Conservation (phyloP, 345 rosid genomes). For the Pelargonium nanum region DNA sequence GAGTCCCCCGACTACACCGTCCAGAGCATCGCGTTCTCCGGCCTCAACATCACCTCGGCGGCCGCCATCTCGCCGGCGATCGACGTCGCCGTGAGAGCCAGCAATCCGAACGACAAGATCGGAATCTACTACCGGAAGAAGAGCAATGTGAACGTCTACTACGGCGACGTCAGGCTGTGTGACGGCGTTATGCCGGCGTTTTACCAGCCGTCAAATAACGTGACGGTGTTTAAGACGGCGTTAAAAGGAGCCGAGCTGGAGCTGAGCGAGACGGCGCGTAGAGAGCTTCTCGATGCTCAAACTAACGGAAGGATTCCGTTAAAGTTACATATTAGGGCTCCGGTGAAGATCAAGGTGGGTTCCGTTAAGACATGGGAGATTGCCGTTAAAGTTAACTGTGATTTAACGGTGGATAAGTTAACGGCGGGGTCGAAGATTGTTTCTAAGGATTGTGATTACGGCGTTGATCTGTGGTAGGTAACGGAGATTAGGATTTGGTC, state of each 20-base stretch:
- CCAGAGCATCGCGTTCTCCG: slow-evolving; percentile 35
- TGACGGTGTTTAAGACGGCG: slow-evolving; percentile 35
- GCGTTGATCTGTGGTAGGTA: slow-evolving; percentile 44
- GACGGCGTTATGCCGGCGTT: slow-evolving; percentile 45
- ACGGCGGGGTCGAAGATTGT: slow-evolving; percentile 44
- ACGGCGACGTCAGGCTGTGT: slow-evolving; percentile 28
- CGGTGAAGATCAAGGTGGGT: slow-evolving; percentile 59
- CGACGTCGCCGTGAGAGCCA: slow-evolving; percentile 42
- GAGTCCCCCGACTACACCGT: slow-evolving; percentile 50
- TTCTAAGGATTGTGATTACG: slow-evolving; percentile 45
- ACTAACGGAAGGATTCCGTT: slow-evolving; percentile 46
- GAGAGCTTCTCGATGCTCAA: slow-evolving; percentile 16
- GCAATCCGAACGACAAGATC: slow-evolving; percentile 58
- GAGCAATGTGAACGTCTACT: slow-evolving; percentile 33
- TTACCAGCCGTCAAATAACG: slow-evolving; percentile 51
- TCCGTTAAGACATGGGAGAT: slow-evolving; percentile 69
- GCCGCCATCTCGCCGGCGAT: slow-evolving; percentile 37
- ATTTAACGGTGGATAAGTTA: slow-evolving; percentile 60
- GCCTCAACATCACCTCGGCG: slow-evolving; percentile 44
- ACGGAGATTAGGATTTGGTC: neutral
- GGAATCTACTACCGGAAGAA: slow-evolving; percentile 46
- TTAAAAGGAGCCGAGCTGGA: slow-evolving; percentile 39
- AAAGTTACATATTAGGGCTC: slow-evolving; percentile 38
- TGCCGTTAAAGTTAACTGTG: slow-evolving; percentile 52
- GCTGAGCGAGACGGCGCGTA: slow-evolving; percentile 19